Evolutionary conservation across 202 grass and related monocot genomes (phyloP).

Genomic region (Musa balbisiana): DNA sequence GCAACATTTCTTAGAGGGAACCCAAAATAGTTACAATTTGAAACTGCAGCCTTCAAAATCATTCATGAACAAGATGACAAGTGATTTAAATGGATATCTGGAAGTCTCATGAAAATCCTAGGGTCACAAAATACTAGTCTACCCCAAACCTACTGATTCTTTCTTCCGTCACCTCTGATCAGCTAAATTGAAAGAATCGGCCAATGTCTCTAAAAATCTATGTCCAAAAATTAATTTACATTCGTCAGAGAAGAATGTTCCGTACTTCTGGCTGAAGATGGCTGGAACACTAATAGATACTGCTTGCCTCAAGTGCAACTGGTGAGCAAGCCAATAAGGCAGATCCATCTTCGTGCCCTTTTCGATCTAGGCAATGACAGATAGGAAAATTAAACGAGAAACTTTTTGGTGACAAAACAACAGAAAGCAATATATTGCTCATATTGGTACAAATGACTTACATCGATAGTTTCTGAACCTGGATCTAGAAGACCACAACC

Average conservation of each 20-base stretch:
- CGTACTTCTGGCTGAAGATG: conserved; percentile 71
- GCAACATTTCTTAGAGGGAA: not conserved
- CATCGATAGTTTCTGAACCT: conserved; percentile 13
- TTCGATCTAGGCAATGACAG: conserved; percentile 47
- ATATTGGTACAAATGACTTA: not conserved
- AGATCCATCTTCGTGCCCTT: conserved; percentile 80
- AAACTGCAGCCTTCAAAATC: not conserved
- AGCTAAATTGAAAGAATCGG: too few relatives aligned
- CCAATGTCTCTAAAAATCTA: not conserved
- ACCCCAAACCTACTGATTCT: too few relatives aligned
- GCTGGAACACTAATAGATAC: conserved; percentile 54
- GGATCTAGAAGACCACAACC: conserved; percentile 23
- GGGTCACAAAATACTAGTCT: too few relatives aligned
- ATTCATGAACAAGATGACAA: not conserved
- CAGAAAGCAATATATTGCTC: not conserved
- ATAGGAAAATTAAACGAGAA: not conserved
- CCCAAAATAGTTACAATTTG: not conserved
- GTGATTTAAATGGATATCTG: not conserved
- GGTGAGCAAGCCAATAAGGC: conserved; percentile 73
- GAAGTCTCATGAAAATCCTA: not conserved
- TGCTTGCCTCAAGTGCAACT: conserved; percentile 53
- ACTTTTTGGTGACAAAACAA: not conserved
- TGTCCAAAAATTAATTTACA: not conserved
- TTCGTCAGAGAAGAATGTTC: conserved; percentile 10
- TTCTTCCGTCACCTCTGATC: too few relatives aligned